A percentile compares a stretch with the other conserved stretches of the same genome.
These are phyloP conservation scores for Castanea mollissima DNA, from an alignment of 306 rosid genomes.

Conservation along the genomic window DNA sequence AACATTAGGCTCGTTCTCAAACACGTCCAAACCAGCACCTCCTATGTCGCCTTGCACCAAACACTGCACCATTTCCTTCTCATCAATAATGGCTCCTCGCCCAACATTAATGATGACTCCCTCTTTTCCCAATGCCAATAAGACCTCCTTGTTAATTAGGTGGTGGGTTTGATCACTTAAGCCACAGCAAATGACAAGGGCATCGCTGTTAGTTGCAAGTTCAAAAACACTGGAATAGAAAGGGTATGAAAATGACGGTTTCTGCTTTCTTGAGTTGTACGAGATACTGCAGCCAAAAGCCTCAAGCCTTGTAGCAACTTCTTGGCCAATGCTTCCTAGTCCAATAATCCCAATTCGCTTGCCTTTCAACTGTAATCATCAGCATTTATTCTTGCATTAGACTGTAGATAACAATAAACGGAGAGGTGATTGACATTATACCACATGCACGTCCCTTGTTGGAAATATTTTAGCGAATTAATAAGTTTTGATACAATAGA, in stretches of 20 bases:
- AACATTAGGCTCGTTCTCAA: constrained; percentile 54
- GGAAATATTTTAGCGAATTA: too few relatives aligned
- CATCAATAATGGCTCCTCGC: constrained; percentile 44
- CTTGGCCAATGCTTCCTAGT: constrained; percentile 46
- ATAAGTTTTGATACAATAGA: too few relatives aligned
- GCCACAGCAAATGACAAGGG: constrained; percentile 43
- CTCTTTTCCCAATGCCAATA: constrained; percentile 38
- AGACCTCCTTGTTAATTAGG: constrained; percentile 38
- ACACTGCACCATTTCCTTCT: constrained; percentile 33
- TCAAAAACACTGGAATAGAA: constrained; percentile 35
- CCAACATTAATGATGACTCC: constrained; percentile 50
- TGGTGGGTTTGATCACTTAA: constrained; percentile 44
- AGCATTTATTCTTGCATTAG: background rate
- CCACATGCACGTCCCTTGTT: too few relatives aligned
- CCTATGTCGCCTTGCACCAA: constrained; percentile 15
- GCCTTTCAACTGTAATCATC: constrained; percentile 33
- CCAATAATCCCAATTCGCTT: constrained; percentile 54
- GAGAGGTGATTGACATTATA: too few relatives aligned
- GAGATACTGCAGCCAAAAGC: constrained; percentile 40
- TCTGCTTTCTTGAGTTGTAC: constrained; percentile 48
- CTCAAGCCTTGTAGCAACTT: constrained; percentile 50
- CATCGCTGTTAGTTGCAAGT: constrained; percentile 38
- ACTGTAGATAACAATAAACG: too few relatives aligned
- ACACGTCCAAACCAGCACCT: constrained; percentile 62
- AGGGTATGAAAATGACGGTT: constrained; percentile 28